Conservation (phyloP, 139 green algal genomes). For the Bryopsis sp. region DNA sequence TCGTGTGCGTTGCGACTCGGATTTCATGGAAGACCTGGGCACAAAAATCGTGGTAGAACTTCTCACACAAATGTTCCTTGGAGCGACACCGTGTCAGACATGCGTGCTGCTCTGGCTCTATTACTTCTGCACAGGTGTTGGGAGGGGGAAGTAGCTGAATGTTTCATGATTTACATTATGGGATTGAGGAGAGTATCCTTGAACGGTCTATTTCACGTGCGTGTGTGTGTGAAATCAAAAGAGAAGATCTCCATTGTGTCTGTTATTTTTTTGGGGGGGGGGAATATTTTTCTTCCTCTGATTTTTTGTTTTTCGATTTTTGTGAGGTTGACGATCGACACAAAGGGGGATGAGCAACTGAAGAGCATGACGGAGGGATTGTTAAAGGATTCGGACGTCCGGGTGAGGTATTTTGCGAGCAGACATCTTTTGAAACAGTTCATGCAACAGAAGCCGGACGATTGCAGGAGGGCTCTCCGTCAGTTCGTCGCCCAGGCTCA, state of each 20-base stretch:
- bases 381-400: constrained; percentile 9
- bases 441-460: constrained; percentile 5
- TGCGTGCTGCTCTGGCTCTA: constrained; percentile 8
- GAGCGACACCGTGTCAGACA: constrained; percentile 17
- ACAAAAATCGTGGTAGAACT: not conserved
- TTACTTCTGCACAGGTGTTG: constrained; percentile 13
- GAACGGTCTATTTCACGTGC: too few species aligned
- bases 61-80: not conserved
- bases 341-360: constrained; percentile 6
- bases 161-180: too few species aligned
- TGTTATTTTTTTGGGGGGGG: too few species aligned
- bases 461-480: not conserved
- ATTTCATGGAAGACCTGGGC: constrained; percentile 13
- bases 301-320: too few species aligned
- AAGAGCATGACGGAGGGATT: not conserved
- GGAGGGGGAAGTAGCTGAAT: too few species aligned
- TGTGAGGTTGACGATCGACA: too few species aligned
- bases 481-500: constrained; percentile 12
- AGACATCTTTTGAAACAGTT: constrained; percentile 16
- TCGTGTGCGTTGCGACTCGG: not conserved
- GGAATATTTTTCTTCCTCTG: too few species aligned
- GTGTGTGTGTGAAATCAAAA: too few species aligned
- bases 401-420: constrained; percentile 11
- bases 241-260: too few species aligned
- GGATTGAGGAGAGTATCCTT: too few species aligned